Evolutionary conservation across 306 rosid genomes (phyloP).

Genomic region (Sphenostylis stenocarpa): DNA sequence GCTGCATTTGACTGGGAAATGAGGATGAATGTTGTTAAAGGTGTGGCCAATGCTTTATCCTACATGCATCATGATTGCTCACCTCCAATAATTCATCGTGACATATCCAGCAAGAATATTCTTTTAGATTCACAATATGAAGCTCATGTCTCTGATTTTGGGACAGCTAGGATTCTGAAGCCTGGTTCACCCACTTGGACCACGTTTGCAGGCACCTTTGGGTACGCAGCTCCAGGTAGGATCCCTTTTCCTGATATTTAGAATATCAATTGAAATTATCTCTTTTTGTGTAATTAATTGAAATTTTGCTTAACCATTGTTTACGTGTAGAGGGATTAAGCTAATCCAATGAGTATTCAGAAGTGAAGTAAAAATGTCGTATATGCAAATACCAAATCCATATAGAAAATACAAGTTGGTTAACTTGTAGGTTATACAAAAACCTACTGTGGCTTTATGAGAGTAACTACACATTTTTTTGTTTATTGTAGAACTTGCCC

Average conservation of each 20-base stretch:
- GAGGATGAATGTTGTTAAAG: constrained; percentile 28
- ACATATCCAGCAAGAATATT: constrained; percentile 36
- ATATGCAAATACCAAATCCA: not conserved
- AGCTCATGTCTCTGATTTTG: constrained; percentile 23
- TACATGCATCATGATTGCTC: constrained; percentile 20
- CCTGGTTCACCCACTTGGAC: constrained; percentile 24
- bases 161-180: not conserved
- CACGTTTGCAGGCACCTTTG: constrained; percentile 23
- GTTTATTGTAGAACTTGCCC: constrained; percentile 29
- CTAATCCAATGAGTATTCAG: not conserved
- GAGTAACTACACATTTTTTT: too few relatives aligned
- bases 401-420: not conserved
- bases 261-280: not conserved
- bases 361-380: not conserved
- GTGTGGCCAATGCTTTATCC: constrained; percentile 33
- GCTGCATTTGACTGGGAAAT: constrained; percentile 26
- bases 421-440: not conserved
- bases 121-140: constrained; percentile 29
- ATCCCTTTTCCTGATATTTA: not conserved
- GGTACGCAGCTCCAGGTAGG: constrained; percentile 38
- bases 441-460: not conserved
- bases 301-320: not conserved
- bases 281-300: not conserved
- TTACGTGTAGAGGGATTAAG: not conserved
- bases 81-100: constrained; percentile 34